Base-by-base conservation (phyloP, 208 protist species). In the Trypanosoma avium region DNA sequence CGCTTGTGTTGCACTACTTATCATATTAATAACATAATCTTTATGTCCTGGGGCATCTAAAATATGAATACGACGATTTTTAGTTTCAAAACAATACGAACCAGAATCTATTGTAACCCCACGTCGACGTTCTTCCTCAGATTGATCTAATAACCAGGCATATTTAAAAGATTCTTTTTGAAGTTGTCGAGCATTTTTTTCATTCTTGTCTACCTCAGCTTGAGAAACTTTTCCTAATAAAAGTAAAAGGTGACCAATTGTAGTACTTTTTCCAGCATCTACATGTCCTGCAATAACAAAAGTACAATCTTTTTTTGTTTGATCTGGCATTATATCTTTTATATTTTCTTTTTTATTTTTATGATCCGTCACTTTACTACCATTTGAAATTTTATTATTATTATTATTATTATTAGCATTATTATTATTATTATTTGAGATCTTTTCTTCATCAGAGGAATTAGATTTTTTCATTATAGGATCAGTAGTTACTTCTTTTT, bases 1-100 rank as follows among this genome's bases (percentile, higher is more conserved):
- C 1, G 98, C 98, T 73, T 99, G 97, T 32, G 97, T 90, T 0
- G 97, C 97, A 67, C 98, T 98, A 62, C 86, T 89, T 67, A 99
- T 99, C 98, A 99, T 99, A 75, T 95, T 97, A 26, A 98, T 88
- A 35, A 99, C 97, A 71, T 96, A 99, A 69, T 97, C 94, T 79
- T 98, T 98, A 83, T 99, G 97, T 22, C 98, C 98, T 15, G 90
- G 90, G 0, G 90, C 86, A 74, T 96, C 90, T 24, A 96, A 75
- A 59, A 96, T 74, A 67, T 92, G 74, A 45, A 97, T 75, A 26
- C 82, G 82, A 38, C 90, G 85, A 67, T 92, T 92, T 48, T 69
- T 68, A 15, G 97, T 98, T 70, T 95, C 82, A 66, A 99, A 98
- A 62, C 85, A 89, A 61, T 88, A 91, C 12, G 92, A 85, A 38